These are phyloP conservation scores for Amanita rubescens DNA, from an alignment of 768 basidiomycete genomes.

Conservation along the genomic window DNA sequence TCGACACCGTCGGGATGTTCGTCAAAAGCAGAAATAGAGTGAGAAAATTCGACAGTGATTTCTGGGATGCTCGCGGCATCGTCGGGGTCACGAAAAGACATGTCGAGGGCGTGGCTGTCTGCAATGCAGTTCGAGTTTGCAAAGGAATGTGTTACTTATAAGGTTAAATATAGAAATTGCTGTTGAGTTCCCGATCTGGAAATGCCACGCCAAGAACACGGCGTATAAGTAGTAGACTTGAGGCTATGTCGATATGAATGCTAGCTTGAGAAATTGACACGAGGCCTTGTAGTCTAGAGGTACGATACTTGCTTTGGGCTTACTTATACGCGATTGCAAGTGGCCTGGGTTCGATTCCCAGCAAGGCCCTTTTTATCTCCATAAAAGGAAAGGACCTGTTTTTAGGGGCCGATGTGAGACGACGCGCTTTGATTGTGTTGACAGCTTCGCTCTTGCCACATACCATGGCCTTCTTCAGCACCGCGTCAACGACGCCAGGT, in stretches of 20 bases:
- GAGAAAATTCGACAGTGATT: slow-evolving; percentile 6
- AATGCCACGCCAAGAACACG: no score
- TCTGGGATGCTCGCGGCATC: slow-evolving; percentile 6
- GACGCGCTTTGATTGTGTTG: not conserved
- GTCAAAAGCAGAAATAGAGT: slow-evolving; percentile 1
- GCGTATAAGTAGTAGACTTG: no score
- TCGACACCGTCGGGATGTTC: not conserved
- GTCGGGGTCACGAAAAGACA: slow-evolving; percentile 1
- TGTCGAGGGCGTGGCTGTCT: not conserved
- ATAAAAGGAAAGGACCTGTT: not conserved
- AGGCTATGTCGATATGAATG: no score
- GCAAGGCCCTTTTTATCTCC: slow-evolving; percentile 3
- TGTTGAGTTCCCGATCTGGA: not conserved
- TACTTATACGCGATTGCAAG: slow-evolving; percentile 30
- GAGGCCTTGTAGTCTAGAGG: slow-evolving; percentile 31
- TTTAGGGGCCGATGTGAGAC: not conserved
- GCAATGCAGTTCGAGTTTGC: not conserved
- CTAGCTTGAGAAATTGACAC: no score
- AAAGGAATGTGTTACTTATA: not conserved
- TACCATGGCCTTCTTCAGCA: slow-evolving; percentile 35
- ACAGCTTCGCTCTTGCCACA: not conserved
- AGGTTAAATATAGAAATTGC: not conserved
- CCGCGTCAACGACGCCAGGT: slow-evolving; percentile 21
- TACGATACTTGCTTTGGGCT: slow-evolving; percentile 49
- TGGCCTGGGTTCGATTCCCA: slow-evolving; percentile 45